Conservation (phyloP, 371 early-diverging fungal genomes). For the Dichotomocladium elegans region DNA sequence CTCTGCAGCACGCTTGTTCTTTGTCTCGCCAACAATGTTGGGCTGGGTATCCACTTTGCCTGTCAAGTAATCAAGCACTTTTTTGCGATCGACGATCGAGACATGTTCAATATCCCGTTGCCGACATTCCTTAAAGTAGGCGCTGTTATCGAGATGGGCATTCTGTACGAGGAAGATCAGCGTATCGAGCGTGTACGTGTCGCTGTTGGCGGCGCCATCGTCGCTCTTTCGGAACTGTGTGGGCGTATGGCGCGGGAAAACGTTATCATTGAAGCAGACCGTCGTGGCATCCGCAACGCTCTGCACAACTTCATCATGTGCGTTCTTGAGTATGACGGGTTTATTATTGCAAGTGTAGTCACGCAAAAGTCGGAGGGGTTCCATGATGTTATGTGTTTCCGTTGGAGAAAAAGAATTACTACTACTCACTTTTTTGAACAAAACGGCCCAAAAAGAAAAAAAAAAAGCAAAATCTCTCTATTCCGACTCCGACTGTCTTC, state of each 20-base stretch:
- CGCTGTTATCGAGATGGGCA: constrained; percentile 61
- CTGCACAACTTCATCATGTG: constrained; percentile 36
- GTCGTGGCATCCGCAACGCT: constrained; percentile 53
- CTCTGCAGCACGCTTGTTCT: background rate
- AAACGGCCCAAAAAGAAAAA: background rate
- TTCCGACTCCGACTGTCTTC: too few relatives aligned
- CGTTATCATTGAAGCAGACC: constrained; percentile 49
- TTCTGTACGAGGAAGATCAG: constrained; percentile 71
- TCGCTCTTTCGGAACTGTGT: constrained; percentile 55
- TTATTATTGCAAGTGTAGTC: constrained; percentile 58
- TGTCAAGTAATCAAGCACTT: constrained; percentile 71
- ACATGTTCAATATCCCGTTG: constrained; percentile 62
- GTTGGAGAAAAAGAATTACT: background rate
- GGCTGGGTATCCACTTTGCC: constrained; percentile 56
- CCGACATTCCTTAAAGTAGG: constrained; percentile 68
- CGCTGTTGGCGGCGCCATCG: constrained; percentile 44
- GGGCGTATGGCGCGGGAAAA: constrained; percentile 55
- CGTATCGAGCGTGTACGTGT: constrained; percentile 71
- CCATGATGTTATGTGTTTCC: background rate
- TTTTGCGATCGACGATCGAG: constrained; percentile 67
- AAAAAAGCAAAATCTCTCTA: background rate
- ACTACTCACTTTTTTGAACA: too few relatives aligned
- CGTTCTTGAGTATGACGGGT: constrained; percentile 46
- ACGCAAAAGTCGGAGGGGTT: constrained; percentile 58
- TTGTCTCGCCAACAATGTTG: constrained; percentile 25